Percentiles rank a stretch among this genome's conserved stretches.
Evolutionary conservation across 495 filamentous ascomycete genomes (phyloP).

Genomic region (Penicillium fimorum): DNA sequence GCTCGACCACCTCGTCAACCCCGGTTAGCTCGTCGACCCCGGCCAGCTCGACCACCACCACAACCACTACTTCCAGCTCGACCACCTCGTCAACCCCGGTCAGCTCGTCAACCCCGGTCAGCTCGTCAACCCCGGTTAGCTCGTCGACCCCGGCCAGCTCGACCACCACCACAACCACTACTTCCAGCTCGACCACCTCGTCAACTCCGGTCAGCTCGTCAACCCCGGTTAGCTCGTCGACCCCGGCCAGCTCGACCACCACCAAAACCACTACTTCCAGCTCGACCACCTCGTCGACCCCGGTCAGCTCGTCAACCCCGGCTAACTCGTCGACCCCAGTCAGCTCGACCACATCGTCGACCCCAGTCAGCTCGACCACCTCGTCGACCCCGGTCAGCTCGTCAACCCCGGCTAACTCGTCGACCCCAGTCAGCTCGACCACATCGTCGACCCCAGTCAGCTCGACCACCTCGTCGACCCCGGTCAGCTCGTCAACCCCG

Average conservation of each 20-base stretch:
- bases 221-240: constrained; percentile 8
- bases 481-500: constrained; percentile 9
- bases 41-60: constrained; percentile 13
- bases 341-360: no score
- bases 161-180: no score
- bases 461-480: constrained; percentile 1
- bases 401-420: constrained; percentile 9
- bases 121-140: no score
- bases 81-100: constrained; percentile 12
- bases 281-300: constrained; percentile 12
- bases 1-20: constrained; percentile 19
- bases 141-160: no score
- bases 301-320: constrained; percentile 9
- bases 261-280: constrained; percentile 11
- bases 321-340: not conserved
- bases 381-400: constrained; percentile 18
- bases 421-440: not conserved
- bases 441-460: constrained; percentile 16
- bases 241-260: not conserved
- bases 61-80: constrained; percentile 12
- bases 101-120: no score
- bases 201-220: constrained; percentile 17
- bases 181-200: constrained; percentile 5
- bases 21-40: constrained; percentile 10
- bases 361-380: constrained; percentile 3